Evolutionary conservation across 306 rosid genomes (phyloP).

Genomic region (Datisca glomerata): DNA sequence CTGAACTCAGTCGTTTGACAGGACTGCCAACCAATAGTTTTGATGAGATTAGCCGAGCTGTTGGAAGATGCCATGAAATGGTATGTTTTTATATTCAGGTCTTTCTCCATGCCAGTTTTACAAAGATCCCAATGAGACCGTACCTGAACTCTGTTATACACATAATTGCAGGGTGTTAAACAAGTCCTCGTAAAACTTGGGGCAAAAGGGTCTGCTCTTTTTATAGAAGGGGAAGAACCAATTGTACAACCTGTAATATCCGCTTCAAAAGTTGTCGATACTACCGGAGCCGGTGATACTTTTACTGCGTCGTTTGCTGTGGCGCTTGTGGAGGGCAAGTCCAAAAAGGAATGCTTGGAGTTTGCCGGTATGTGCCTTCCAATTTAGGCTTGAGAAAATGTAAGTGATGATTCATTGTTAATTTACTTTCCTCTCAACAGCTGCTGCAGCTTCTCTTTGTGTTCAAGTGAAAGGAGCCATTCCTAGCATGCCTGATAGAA

Average conservation of each 20-base stretch:
- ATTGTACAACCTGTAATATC: conserved; percentile 51
- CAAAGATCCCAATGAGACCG: neutral
- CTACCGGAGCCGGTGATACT: conserved; percentile 95
- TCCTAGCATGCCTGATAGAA: conserved; percentile 91
- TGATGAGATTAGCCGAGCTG: conserved; percentile 55
- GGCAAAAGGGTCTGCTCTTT: conserved; percentile 69
- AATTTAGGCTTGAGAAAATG: neutral
- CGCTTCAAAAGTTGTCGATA: conserved; percentile 55
- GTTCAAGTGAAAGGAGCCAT: conserved; percentile 95
- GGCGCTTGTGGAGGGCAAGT: conserved; percentile 75
- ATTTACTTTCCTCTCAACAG: conserved; percentile 19
- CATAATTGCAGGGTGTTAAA: conserved; percentile 53
- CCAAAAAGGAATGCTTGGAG: conserved; percentile 54
- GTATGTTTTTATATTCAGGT: conserved; percentile 29
- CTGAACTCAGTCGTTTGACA: conserved; percentile 67
- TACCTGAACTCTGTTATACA: neutral
- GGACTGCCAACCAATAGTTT: conserved; percentile 58
- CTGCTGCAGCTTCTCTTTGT: conserved; percentile 95
- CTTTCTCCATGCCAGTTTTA: neutral
- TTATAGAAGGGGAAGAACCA: conserved; percentile 71
- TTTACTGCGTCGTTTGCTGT: conserved; percentile 91
- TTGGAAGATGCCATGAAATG: conserved; percentile 55
- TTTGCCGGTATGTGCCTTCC: conserved; percentile 50
- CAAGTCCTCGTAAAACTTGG: conserved; percentile 92
- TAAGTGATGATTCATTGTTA: conserved; percentile 7